Base-by-base conservation (phyloP, 2,329 filamentous ascomycete genomes). In the Mariannaea elegans region DNA sequence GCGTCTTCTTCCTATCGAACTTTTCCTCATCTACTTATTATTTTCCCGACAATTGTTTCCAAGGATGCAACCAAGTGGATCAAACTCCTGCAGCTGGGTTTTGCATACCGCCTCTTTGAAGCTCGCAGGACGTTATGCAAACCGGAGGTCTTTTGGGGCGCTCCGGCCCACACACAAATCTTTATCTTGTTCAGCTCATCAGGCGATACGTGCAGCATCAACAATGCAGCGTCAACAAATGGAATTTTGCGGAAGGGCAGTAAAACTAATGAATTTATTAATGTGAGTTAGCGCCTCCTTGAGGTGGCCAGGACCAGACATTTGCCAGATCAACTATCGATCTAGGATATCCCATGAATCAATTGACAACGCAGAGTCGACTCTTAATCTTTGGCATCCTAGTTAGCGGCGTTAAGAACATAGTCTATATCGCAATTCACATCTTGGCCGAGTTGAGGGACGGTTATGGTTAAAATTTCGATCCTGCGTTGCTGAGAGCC, bases 41-140 rank as follows among this genome's bases (percentile, higher is more conserved):
- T 27, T 45, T 27, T 44, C 41, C 47, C 51, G 39, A 38, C 27
- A 12, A 53, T 46, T 31, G 27, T 21, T 32, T 36, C 65, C 52
- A 53, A 60, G 24, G 47, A 64, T 59, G 66, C 56, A 44, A 38
- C 56, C 46, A 50, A 61, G 63, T 63, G 65, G 64, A 57, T 46
- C 45, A 51, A 64, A 51, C 60, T 34, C 39, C 48, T 50, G 49
- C 44, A 21, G 48, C 66, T 62, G 52, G 57, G n/a, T 38, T 41
- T 49, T 63, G 57, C 59, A 65, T 63, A 69, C 59, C 66, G 66
- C 66, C 51, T 59, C 59, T 66, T 55, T 36, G 31, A 36, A 29
- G 24, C 34, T 60, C 41, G 45, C 57, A 21, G 16, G 66, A 31
- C 18, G 36, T 50, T 36, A 65, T 64, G 61, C 59, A 65, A 50